Evolutionary conservation across 2,329 filamentous ascomycete genomes (phyloP).

Genomic region (Colletotrichum sp.): DNA sequence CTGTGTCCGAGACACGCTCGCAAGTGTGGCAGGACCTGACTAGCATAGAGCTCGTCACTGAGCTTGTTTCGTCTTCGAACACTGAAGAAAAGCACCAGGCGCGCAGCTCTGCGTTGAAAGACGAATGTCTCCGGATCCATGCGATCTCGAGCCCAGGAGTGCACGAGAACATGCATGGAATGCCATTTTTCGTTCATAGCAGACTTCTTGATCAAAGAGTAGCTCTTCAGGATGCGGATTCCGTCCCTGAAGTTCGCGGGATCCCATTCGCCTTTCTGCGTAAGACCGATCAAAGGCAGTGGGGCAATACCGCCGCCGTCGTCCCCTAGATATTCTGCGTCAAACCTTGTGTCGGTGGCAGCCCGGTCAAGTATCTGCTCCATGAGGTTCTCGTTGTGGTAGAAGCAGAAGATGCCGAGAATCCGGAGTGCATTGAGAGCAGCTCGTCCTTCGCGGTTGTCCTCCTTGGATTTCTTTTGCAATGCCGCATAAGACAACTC

Average conservation of each 20-base stretch:
- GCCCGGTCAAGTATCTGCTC: too few relatives aligned
- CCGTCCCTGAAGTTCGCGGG: too few relatives aligned
- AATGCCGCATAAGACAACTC: slow-evolving; percentile 25
- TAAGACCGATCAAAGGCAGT: too few relatives aligned
- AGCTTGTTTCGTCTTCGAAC: neutral
- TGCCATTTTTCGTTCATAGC: neutral
- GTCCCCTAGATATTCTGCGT: too few relatives aligned
- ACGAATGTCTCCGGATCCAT: neutral
- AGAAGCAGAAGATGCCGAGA: slow-evolving; percentile 31
- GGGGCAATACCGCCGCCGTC: too few relatives aligned
- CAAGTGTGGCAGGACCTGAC: neutral
- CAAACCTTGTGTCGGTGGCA: too few relatives aligned
- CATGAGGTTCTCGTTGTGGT: slow-evolving; percentile 27
- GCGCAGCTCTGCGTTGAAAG: neutral
- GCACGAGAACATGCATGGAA: slow-evolving; percentile 29
- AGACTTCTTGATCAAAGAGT: slow-evolving; percentile 23
- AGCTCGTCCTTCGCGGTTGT: neutral
- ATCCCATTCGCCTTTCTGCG: too few relatives aligned
- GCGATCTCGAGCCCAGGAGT: slow-evolving; percentile 24
- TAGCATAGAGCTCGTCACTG: neutral
- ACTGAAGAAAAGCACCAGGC: neutral
- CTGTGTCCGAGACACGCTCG: neutral
- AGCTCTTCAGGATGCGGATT: slow-evolving; percentile 8
- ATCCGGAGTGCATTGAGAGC: slow-evolving; percentile 28
- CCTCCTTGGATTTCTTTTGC: too few relatives aligned